These are phyloP conservation scores for Streptanthus diversifolius DNA, from an alignment of 345 rosid genomes.

Conservation along the genomic window DNA sequence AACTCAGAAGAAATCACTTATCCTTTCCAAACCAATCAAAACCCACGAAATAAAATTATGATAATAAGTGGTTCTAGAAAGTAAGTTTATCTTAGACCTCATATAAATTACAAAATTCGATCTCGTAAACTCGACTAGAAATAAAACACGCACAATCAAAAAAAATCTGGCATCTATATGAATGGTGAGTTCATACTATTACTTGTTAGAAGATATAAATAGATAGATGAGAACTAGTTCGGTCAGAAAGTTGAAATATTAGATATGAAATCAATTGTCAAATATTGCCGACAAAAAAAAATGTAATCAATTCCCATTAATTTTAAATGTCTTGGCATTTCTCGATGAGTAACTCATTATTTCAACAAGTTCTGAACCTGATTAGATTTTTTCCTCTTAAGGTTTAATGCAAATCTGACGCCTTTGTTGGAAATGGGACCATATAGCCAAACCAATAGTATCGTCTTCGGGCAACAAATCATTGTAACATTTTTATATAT, in stretches of 20 bases:
- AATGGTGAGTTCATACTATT: not conserved
- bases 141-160: not conserved
- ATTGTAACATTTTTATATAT: not conserved
- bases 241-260: conserved; percentile 23
- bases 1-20: not conserved
- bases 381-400: conserved; percentile 21
- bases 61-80: not conserved
- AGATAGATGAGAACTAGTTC: conserved; percentile 20
- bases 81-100: not conserved
- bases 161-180: not conserved
- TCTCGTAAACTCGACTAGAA: not conserved
- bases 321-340: conserved; percentile 11
- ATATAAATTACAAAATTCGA: not conserved
- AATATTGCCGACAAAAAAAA: too few relatives aligned
- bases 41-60: not conserved
- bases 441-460: conserved; percentile 24
- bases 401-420: conserved; percentile 37
- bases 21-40: not conserved
- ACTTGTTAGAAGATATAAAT: not conserved
- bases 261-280: conserved; percentile 2
- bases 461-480: not conserved
- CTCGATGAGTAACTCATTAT: conserved; percentile 10
- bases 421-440: conserved; percentile 34
- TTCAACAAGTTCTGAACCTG: conserved; percentile 34
- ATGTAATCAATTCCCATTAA: not conserved